These are phyloP conservation scores for Crithidia fasciculata DNA, from an alignment of 208 protist genomes.

Conservation along the genomic window DNA sequence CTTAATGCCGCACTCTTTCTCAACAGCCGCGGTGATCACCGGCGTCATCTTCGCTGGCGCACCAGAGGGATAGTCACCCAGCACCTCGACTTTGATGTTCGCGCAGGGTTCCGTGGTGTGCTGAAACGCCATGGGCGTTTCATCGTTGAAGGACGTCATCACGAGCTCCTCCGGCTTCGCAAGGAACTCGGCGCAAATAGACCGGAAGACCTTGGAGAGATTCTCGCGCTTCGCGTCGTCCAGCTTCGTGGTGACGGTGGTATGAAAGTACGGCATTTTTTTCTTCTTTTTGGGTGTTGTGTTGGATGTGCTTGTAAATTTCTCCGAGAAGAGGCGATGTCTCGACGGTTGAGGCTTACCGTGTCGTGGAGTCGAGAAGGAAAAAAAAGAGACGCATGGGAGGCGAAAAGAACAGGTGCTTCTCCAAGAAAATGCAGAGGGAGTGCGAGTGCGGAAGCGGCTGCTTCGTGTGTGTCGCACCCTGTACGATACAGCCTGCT, in stretches of 20 bases:
- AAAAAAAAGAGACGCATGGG: no score
- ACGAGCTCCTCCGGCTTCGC: slow-evolving; percentile 35
- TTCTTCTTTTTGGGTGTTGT: neutral
- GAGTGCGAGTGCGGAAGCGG: no score
- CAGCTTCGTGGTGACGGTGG: slow-evolving; percentile 30
- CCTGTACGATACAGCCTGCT: no score
- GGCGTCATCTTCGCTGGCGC: slow-evolving; percentile 24
- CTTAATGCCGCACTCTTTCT: slow-evolving; percentile 30
- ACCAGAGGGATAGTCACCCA: slow-evolving; percentile 11
- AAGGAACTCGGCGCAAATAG: slow-evolving; percentile 19
- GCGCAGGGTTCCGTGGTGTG: slow-evolving; percentile 26
- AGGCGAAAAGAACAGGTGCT: no score
- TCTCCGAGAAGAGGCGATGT: neutral
- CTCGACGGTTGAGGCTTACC: neutral
- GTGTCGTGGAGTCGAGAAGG: no score
- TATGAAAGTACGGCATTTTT: slow-evolving; percentile 36
- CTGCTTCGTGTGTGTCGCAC: no score
- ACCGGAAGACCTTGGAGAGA: slow-evolving; percentile 24
- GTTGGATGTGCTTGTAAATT: no score
- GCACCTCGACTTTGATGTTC: slow-evolving; percentile 32
- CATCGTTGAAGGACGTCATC: slow-evolving; percentile 43
- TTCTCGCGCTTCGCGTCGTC: slow-evolving; percentile 20
- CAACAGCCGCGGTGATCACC: slow-evolving; percentile 26
- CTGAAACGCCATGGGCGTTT: slow-evolving; percentile 25
- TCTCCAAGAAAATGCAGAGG: no score